Conservation (phyloP, 192 early-diverging fungal genomes). For the Dissophora globulifera region DNA sequence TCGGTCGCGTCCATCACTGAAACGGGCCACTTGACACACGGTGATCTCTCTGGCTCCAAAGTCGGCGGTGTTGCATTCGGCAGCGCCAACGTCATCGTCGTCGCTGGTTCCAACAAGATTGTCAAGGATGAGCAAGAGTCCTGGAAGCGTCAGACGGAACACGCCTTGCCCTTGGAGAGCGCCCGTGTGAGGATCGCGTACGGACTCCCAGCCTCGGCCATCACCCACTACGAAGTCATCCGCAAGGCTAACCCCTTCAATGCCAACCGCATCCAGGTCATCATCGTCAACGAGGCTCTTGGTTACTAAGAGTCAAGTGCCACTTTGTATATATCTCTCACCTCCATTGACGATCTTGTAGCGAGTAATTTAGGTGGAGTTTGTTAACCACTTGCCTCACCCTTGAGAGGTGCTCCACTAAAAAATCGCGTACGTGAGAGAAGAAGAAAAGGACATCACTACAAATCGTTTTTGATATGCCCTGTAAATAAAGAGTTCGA, state of each 20-base stretch:
- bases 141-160: constrained; percentile 32
- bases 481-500: too few relatives aligned
- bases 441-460: too few relatives aligned
- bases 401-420: too few relatives aligned
- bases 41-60: constrained; percentile 49
- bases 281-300: constrained; percentile 55
- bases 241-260: constrained; percentile 26
- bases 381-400: too few relatives aligned
- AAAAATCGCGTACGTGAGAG: too few relatives aligned
- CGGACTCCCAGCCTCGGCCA: constrained; percentile 30
- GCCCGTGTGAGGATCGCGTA: constrained; percentile 55
- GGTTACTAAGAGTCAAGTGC: constrained; percentile 44
- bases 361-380: too few relatives aligned
- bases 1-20: constrained; percentile 52
- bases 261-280: constrained; percentile 27
- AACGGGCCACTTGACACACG: constrained; percentile 37
- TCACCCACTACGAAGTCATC: constrained; percentile 44
- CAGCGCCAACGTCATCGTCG: constrained; percentile 34
- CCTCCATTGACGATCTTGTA: too few relatives aligned
- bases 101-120: constrained; percentile 57
- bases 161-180: constrained; percentile 32
- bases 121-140: constrained; percentile 53
- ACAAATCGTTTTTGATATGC: too few relatives aligned
- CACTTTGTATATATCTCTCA: too few relatives aligned
- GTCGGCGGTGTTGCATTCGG: constrained; percentile 49